Conservation (phyloP, 179 eudicot genomes). For the Heliamphora pulchella region DNA sequence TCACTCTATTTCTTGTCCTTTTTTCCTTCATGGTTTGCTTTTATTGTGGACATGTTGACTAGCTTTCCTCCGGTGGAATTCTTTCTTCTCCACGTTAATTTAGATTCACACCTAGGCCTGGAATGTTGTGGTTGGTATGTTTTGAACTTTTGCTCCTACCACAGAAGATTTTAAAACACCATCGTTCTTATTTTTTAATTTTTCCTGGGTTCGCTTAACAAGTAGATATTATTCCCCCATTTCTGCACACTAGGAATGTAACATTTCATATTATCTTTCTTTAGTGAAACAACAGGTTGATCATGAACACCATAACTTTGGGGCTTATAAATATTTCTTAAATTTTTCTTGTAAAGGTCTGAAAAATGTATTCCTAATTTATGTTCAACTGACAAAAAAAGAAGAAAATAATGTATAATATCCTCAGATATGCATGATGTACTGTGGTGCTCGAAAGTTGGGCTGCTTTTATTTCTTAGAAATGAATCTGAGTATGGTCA, state of each 20-base stretch:
- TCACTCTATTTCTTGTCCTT: background rate
- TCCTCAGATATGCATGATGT: background rate
- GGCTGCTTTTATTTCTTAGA: background rate
- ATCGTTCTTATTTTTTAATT: background rate
- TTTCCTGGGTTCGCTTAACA: no score
- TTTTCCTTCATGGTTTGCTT: background rate
- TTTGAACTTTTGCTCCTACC: background rate
- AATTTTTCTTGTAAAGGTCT: background rate
- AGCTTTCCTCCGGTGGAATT: background rate
- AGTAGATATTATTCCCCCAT: background rate
- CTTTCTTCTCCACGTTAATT: background rate
- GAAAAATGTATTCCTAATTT: background rate
- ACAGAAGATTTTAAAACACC: background rate
- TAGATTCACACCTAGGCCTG: background rate
- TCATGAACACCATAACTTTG: constrained; percentile 5
- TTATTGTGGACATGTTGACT: background rate
- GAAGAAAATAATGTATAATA: background rate
- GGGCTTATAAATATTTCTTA: background rate
- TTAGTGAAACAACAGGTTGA: background rate
- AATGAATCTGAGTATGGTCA: background rate
- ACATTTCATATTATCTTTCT: background rate
- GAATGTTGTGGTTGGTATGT: constrained; percentile 1
- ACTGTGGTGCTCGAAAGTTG: background rate
- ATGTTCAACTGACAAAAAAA: background rate
- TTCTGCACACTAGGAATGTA: background rate